These are phyloP conservation scores for Malus asiatica DNA, from an alignment of 306 rosid species.

Conservation along the genomic window DNA sequence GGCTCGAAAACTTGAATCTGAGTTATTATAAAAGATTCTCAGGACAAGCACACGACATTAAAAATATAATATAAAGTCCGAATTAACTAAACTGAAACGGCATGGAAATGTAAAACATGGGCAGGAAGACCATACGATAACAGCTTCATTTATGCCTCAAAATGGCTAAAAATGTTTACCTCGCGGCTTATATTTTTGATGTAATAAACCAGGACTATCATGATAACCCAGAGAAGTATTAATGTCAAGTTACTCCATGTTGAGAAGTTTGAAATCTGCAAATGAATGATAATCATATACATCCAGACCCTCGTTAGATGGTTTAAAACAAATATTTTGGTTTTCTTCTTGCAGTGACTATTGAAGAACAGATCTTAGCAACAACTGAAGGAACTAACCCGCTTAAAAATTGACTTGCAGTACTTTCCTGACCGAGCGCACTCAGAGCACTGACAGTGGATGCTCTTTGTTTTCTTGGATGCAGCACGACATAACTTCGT, in stretches of 20 bases:
- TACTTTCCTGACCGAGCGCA: conserved; percentile 82
- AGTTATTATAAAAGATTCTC: conserved; percentile 1
- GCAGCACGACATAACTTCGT: conserved; percentile 68
- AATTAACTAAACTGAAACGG: not conserved
- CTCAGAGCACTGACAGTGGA: conserved; percentile 87
- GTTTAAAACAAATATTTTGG: not conserved
- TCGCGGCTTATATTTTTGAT: conserved; percentile 75
- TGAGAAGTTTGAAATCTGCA: conserved; percentile 87
- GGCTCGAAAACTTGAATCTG: conserved; percentile 93
- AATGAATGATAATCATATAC: not conserved
- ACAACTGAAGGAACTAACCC: conserved; percentile 38
- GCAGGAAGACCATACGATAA: not conserved
- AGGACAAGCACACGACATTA: not conserved
- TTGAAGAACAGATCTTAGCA: not conserved
- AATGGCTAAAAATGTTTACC: conserved; percentile 41
- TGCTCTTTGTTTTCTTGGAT: conserved; percentile 72
- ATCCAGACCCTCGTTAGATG: not conserved
- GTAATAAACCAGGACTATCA: conserved; percentile 81
- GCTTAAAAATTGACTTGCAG: conserved; percentile 74
- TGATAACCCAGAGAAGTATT: conserved; percentile 74
- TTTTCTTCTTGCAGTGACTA: not conserved
- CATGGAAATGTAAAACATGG: not conserved
- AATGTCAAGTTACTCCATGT: conserved; percentile 72
- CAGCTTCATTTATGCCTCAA: conserved; percentile 5
- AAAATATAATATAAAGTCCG: not conserved